Evolutionary conservation across 2,329 filamentous ascomycete species (phyloP), one percentile per base, ranked within the genome.

Genomic region (Berkeleyomyces rouxiae): DNA sequence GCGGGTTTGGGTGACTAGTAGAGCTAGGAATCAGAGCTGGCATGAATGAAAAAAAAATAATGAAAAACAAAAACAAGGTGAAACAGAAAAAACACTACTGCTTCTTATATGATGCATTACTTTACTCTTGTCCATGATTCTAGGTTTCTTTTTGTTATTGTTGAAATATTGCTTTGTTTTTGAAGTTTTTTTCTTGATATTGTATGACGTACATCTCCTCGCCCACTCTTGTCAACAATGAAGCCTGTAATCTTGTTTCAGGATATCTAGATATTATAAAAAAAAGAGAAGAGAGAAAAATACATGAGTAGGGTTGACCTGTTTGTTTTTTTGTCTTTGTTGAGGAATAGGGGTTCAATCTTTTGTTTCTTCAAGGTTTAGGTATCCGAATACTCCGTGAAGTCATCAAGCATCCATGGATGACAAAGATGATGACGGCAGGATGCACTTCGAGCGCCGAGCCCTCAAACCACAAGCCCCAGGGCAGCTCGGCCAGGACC

Each of bases 341-440:
- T 33, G 4, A 47, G 40, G 31, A 39, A 13, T 16, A 6, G 46
- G 58, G 40, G 11, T 11, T 61, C 7, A 9, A 40, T 59, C 11
- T 44, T n/a, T 13, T 39, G 23, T 5, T 31, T 58, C 11, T 40
- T 72, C 74, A 86, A 64, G 82, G 90, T 82, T 99, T 99, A 13
- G 93, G 93, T 67, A 99, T 90, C 72, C 93, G 89, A 70, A 99
- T 83, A 40, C 85, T 92, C 80, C 92, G 95, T 77, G 90, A 96
- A 67, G 92, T 87, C 93, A 99, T 97, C 70, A 93, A 75, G 71
- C 88, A 95, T 23, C 91, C 93, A 72, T 95, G 90, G n/a, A 90
- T 68, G 64, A 95, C 78, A 74, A 96, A 99, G 65, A 97, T 70
- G 33, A 84, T 74, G 6, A 86, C 88, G 3, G 87, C 78, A 11